Percentiles rank a stretch among this genome's conserved stretches.
Conservation (phyloP, 1,284 basidiomycete species). For the Fomitopsis schrenkii region DNA sequence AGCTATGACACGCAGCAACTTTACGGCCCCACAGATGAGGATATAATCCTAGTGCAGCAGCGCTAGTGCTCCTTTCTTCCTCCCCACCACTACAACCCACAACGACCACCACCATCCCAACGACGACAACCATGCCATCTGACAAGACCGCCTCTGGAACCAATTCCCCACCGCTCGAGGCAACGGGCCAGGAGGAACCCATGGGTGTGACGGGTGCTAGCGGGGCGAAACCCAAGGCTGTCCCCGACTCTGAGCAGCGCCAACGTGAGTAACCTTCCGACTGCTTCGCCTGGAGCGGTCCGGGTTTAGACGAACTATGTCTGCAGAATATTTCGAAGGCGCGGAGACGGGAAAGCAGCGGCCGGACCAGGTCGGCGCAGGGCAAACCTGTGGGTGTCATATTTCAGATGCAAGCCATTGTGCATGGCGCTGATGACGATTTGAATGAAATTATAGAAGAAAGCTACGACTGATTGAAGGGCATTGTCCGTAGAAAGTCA, state of each 20-base stretch:
- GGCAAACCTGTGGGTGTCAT: conserved; percentile 1
- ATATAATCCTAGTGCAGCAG: too few relatives aligned
- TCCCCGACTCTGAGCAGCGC: conserved; percentile 35
- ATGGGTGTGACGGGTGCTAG: conserved; percentile 48
- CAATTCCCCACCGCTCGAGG: conserved; percentile 50
- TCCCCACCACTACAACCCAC: neutral
- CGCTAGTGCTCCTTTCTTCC: neutral
- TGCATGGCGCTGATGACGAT: neutral
- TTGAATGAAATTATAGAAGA: neutral
- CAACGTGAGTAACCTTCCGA: conserved; percentile 21
- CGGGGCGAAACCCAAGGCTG: conserved; percentile 28
- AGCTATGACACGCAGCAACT: neutral
- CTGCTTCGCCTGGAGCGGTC: too few relatives aligned
- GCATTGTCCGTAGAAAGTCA: too few relatives aligned
- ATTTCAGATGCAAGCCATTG: too few relatives aligned
- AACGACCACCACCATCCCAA: neutral
- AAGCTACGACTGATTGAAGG: neutral
- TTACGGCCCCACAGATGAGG: neutral
- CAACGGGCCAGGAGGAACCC: conserved; percentile 38
- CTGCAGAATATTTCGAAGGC: conserved; percentile 17
- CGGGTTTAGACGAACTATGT: too few relatives aligned
- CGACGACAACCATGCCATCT: conserved; percentile 13
- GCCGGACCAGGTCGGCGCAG: conserved; percentile 7
- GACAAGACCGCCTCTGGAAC: conserved; percentile 30
- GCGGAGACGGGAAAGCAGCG: conserved; percentile 4